Base-by-base conservation (phyloP, 129 eudicot genomes). In the Tagetes patula region DNA sequence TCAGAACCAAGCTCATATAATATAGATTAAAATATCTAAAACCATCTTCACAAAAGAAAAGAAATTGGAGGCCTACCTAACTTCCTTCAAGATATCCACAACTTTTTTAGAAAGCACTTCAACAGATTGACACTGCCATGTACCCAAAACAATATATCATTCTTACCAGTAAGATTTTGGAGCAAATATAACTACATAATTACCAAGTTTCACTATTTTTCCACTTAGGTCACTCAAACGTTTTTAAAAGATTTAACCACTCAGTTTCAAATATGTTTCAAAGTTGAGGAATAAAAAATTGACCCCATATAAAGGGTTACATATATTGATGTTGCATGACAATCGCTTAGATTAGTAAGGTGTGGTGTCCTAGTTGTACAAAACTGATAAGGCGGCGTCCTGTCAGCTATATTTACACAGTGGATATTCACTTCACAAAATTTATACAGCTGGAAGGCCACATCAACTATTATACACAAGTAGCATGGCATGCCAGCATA, bases 81-180 rank as follows among this genome's bases (percentile, higher is more conserved):
- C 82, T 56, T 81, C 90, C 53, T 67, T 87, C 63, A 93, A 62
- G 84, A 70, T 53, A 45, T 86, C 96, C 59, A 94, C 43, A 11
- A 71, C 89, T 82, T 94, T 94, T 92, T 83, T 94, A n/a, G 97
- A 96, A 60, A 94, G 86, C 45, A 83, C 36, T 60, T 82, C 87
- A 43, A 90, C 86, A 59, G 86, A 84, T 73, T 94, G 96, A 77
- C 80, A 63, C 96, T 94, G 79, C 33, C 78, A 79, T 49, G 64
- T 59, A 60, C 62, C 43, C 70, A 77, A 77, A 45, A 60, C 32
- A 49, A 74, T 60, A 36, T 14, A 32, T 45, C 50, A 60, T 59
- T 59, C 69, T 9, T 41, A 72, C 33, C 41, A 4, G 12, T 6
- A 2, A 32, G 20, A 33, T 32, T 33, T 36, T 61, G 4, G 67